phyloP scores from a whole-genome alignment of 2,329 filamentous ascomycete species.

The Fusarium xylarioides region DNA sequence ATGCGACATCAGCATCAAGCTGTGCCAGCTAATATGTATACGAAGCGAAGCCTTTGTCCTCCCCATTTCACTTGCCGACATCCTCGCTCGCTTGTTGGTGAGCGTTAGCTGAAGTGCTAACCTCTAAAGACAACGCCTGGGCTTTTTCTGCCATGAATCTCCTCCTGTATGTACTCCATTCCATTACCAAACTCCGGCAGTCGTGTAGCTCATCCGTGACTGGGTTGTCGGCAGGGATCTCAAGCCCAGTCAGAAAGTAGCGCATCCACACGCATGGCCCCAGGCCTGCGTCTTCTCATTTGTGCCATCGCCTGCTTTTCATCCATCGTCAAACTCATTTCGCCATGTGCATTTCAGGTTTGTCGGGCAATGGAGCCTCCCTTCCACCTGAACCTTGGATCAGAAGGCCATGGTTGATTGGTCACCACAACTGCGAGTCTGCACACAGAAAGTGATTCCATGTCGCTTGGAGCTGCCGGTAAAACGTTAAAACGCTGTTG shows the following conservation, averaged over 20 bases:
- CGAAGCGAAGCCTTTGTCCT: constrained; percentile 35
- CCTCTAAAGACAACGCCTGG: constrained; percentile 10
- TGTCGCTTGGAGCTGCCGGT: not conserved
- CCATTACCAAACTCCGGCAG: constrained; percentile 21
- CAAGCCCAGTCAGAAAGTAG: constrained; percentile 43
- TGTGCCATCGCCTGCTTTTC: constrained; percentile 19
- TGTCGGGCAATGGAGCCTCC: constrained; percentile 20
- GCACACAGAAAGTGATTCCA: not conserved
- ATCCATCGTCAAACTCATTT: constrained; percentile 26
- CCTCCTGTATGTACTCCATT: constrained; percentile 17
- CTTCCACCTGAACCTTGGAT: not conserved
- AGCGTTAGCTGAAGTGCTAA: constrained; percentile 27
- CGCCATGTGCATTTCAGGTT: constrained; percentile 9
- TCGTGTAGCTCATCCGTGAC: constrained; percentile 26
- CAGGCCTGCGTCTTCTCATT: constrained; percentile 24
- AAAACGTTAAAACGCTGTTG: constrained; percentile 10
- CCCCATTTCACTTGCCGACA: constrained; percentile 8
- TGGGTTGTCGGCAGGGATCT: constrained; percentile 34
- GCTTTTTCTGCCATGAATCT: constrained; percentile 22
- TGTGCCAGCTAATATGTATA: constrained; percentile 37
- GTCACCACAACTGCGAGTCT: not conserved
- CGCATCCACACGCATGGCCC: constrained; percentile 33
- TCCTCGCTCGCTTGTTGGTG: constrained; percentile 24
- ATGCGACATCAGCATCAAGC: constrained; percentile 40
- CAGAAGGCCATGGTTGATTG: not conserved